Evolutionary conservation across 352 stramenopile genomes (phyloP).

Genomic region (Phytopythium delawarense): DNA sequence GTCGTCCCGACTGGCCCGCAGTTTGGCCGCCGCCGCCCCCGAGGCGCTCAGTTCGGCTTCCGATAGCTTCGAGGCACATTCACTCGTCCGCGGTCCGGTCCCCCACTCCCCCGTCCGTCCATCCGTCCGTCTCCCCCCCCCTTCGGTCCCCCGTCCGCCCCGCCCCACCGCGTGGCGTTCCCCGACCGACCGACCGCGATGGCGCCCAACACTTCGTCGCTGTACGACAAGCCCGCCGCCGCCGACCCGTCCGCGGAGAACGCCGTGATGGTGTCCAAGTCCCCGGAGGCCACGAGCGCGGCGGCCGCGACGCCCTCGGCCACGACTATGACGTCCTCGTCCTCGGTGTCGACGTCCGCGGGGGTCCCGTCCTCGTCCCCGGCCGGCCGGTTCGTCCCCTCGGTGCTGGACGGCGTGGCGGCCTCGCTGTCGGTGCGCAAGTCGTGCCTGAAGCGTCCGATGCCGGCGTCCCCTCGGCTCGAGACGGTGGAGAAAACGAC

Average conservation of each 20-base stretch:
- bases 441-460: slow-evolving; percentile 69
- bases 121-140: slow-evolving; percentile 8
- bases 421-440: slow-evolving; percentile 37
- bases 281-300: slow-evolving; percentile 5
- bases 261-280: slow-evolving; percentile 33
- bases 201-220: slow-evolving; percentile 53
- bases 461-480: slow-evolving; percentile 32
- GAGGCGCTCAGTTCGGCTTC: slow-evolving; percentile 27
- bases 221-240: slow-evolving; percentile 51
- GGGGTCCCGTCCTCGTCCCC: slow-evolving; percentile 11
- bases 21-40: neutral
- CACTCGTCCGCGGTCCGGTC: neutral
- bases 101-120: slow-evolving; percentile 16
- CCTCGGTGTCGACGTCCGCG: slow-evolving; percentile 18
- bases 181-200: slow-evolving; percentile 34
- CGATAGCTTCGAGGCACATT: slow-evolving; percentile 23
- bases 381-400: slow-evolving; percentile 13
- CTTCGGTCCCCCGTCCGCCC: neutral
- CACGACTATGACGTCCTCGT: slow-evolving; percentile 10
- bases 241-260: slow-evolving; percentile 18
- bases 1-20: neutral
- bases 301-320: slow-evolving; percentile 19
- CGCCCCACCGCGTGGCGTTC: slow-evolving; percentile 11
- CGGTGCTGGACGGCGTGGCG: neutral
- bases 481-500: neutral